Base-by-base conservation (phyloP, 169 alveolate genomes). In the Condylostoma magnum region DNA sequence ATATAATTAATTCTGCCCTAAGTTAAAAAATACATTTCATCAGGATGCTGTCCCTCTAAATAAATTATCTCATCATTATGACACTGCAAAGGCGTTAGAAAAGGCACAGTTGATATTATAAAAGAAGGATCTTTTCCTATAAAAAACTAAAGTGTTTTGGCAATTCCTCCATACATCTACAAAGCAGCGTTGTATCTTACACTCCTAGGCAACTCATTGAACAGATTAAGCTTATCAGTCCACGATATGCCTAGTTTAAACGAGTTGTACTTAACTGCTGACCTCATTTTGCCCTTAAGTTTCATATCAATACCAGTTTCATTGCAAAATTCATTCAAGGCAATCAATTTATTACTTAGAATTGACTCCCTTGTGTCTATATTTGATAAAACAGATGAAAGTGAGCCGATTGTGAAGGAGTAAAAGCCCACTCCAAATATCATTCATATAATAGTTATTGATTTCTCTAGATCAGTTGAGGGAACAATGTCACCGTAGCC, bases 401-500 rank as follows among this genome's bases (percentile, higher is more conserved):
- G 51, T 3, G 77, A 20, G 38, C 86, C 80, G 5, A 68, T 74
- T 18, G 73, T 55, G 3, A 66, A 56, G 30, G 87, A 80, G 20
- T 70, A 68, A 47, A 74, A 73, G 3, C 73, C 69, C 6, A 80
- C 80, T 57, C 82, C 82, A 20, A 80, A 28, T 15, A 82, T 53
- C 81, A 82, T 76, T 30, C 73, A 74, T 27, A 55, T 55, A 28
- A 52, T 68, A 0, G 79, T 18, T 37, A 66, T 65, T 1, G 69
- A 47, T 25, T 69, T 75, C 52, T 82, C 89, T n/a, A 53, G 36
- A 6, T 66, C 4, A 3, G 87, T 79, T 6, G 34, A 3, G 6
- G 89, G 86, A 10, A 70, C 20, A n/a, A 77, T 33, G 34, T 82
- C 89, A 12, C 89, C 89, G 55, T 79, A 78, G 6, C 87, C 87